Base-by-base conservation (phyloP, 176 grass and related monocot genomes). In the Rhynchospora tenuis region DNA sequence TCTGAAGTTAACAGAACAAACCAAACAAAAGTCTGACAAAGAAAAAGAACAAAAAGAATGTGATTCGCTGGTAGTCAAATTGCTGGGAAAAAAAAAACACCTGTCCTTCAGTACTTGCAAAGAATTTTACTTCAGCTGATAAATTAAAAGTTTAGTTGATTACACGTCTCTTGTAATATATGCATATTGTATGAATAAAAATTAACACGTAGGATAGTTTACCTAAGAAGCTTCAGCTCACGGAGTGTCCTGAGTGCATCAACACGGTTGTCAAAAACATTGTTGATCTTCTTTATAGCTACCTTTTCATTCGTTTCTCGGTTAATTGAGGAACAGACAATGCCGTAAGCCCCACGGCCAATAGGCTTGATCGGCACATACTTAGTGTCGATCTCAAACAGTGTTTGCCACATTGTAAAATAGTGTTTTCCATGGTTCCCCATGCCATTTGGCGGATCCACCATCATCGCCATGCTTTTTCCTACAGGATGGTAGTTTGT, bases 161-260 rank as follows among this genome's bases (percentile, higher is more conserved):
- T 38, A 4, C 33, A 38, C 33, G 5, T 38, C 33, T 38, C 33
- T 38, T 38, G 33, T 38, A 38, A 38, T 4, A 38, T 3, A 38
- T 38, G 33, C 33, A 38, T 38, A 38, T 1, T 38, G 33, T 26
- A 66, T 31, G 3, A 31, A 9, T 29, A 33, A 43, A n/a, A 33
- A 43, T 10, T 7, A 2, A n/a, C n/a, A n/a, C n/a, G n/a, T n/a
- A 13, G 1, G 28, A 69, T 55, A 48, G 24, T 58, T 78, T 63
- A 80, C 78, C 78, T 80, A 3, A 80, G 86, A 29, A 88, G 71
- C 71, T 68, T 88, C 59, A 88, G 22, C 46, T 88, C 86, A 3
- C 86, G 80, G 28, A 88, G 14, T n/a, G 86, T 88, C 45, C 81
- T 79, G 47, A 88, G 86, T 56, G 86, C 86, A 71, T 59, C 61